phyloP scores from a whole-genome alignment of 2,329 filamentous ascomycete species.

The Fusarium humuli region DNA sequence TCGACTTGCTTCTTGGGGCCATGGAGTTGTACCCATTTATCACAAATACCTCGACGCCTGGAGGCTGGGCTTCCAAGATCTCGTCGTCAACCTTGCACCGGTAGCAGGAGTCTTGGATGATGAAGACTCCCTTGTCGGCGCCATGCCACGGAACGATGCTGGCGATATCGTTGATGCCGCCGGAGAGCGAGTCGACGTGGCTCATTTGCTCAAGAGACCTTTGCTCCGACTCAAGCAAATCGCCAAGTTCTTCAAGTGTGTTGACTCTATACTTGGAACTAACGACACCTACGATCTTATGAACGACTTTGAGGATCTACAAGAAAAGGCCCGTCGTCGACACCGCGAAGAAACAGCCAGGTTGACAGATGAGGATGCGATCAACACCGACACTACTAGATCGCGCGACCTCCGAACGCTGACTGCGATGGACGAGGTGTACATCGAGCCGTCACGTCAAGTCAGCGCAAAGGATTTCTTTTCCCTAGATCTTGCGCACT shows the following conservation, averaged over 20 bases:
- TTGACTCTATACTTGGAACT: slow-evolving; percentile 66
- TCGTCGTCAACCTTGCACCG: slow-evolving; percentile 91
- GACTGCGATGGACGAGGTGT: slow-evolving; percentile 74
- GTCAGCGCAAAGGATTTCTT: slow-evolving; percentile 93
- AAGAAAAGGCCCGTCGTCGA: slow-evolving; percentile 78
- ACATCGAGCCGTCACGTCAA: slow-evolving; percentile 80
- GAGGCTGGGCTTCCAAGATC: slow-evolving; percentile 93
- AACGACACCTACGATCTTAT: slow-evolving; percentile 57
- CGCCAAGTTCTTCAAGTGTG: slow-evolving; percentile 80
- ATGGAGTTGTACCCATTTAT: slow-evolving; percentile 82
- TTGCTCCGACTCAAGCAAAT: slow-evolving; percentile 90
- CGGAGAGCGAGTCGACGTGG: slow-evolving; percentile 93
- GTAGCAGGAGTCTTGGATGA: slow-evolving; percentile 66
- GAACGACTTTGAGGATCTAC: slow-evolving; percentile 74
- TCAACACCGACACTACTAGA: slow-evolving; percentile 82
- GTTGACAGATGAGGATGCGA: slow-evolving; percentile 84
- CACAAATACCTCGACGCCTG: slow-evolving; percentile 87
- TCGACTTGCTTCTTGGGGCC: slow-evolving; percentile 82
- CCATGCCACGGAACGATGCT: slow-evolving; percentile 70
- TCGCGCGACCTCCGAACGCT: slow-evolving; percentile 84
- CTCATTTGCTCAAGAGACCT: slow-evolving; percentile 89
- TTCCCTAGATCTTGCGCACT: slow-evolving; percentile 85
- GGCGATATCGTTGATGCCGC: slow-evolving; percentile 77
- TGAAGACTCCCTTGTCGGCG: slow-evolving; percentile 69
- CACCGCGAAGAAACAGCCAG: slow-evolving; percentile 76